phyloP scores from a whole-genome alignment of 1,139 yeast genomes.

The Hyphopichia buzzinii region DNA sequence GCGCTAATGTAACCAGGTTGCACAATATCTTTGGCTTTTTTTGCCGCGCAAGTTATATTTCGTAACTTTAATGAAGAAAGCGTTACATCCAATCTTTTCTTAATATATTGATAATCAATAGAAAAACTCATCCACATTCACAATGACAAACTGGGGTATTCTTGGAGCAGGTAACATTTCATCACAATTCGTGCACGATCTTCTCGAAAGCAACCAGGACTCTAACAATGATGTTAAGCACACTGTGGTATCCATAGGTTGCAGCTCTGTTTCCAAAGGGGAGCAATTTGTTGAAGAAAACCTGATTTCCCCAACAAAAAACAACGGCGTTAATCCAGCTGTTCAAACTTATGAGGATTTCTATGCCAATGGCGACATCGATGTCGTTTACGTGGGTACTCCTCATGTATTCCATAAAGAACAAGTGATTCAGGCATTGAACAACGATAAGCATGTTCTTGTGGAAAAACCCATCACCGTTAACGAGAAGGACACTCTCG shows the following conservation, averaged over 20 bases:
- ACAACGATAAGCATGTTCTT: constrained; percentile 51
- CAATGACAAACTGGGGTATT: constrained; percentile 38
- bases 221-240: constrained; percentile 20
- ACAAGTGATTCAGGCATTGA: constrained; percentile 47
- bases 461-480: constrained; percentile 64
- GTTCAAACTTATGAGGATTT: constrained; percentile 33
- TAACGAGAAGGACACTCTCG: constrained; percentile 45
- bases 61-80: too few species aligned
- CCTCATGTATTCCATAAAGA: constrained; percentile 58
- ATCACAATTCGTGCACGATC: constrained; percentile 36
- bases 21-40: neutral
- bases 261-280: constrained; percentile 27
- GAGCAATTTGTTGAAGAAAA: constrained; percentile 20
- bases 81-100: too few species aligned
- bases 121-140: neutral
- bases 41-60: too few species aligned
- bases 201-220: constrained; percentile 26
- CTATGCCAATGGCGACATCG: constrained; percentile 43
- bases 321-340: constrained; percentile 18
- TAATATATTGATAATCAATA: too few species aligned
- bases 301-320: constrained; percentile 12
- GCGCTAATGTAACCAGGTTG: neutral
- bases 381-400: constrained; percentile 57
- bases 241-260: constrained; percentile 31
- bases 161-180: constrained; percentile 49